Evolutionary conservation across 768 basidiomycete species (phyloP).

Genomic region (Pisolithus tinctorius): DNA sequence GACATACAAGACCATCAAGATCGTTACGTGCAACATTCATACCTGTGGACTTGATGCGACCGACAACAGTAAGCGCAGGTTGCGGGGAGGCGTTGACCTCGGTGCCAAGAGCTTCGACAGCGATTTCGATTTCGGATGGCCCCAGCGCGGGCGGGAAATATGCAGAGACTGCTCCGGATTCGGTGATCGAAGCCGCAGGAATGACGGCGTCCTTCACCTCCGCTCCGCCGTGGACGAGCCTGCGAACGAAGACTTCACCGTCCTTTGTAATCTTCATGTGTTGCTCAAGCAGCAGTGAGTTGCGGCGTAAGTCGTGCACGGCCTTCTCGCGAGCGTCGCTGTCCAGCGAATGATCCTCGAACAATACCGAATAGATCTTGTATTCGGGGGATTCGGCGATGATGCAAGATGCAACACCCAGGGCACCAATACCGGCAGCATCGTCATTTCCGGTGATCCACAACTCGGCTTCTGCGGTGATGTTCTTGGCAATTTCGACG

Average conservation of each 20-base stretch:
- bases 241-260: constrained; percentile 23
- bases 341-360: constrained; percentile 23
- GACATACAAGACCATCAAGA: constrained; percentile 6
- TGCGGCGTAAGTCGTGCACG: constrained; percentile 21
- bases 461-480: constrained; percentile 20
- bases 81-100: constrained; percentile 2
- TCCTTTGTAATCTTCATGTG: constrained; percentile 22
- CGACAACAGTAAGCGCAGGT: constrained; percentile 14
- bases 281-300: constrained; percentile 20
- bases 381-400: constrained; percentile 26
- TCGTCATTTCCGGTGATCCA: constrained; percentile 27
- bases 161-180: constrained; percentile 12
- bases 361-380: constrained; percentile 21
- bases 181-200: constrained; percentile 7
- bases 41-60: constrained; percentile 14
- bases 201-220: constrained; percentile 13
- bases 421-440: constrained; percentile 23
- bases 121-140: constrained; percentile 15
- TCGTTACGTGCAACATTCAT: constrained; percentile 1
- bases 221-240: constrained; percentile 21
- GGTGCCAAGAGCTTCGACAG: constrained; percentile 11
- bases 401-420: constrained; percentile 23
- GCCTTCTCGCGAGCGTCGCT: constrained; percentile 15
- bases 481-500: constrained; percentile 18
- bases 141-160: constrained; percentile 14